Percentiles rank a stretch among this genome's conserved stretches.
phyloP scores from a whole-genome alignment of 306 rosid genomes.

The Gastrolobium bilobum region DNA sequence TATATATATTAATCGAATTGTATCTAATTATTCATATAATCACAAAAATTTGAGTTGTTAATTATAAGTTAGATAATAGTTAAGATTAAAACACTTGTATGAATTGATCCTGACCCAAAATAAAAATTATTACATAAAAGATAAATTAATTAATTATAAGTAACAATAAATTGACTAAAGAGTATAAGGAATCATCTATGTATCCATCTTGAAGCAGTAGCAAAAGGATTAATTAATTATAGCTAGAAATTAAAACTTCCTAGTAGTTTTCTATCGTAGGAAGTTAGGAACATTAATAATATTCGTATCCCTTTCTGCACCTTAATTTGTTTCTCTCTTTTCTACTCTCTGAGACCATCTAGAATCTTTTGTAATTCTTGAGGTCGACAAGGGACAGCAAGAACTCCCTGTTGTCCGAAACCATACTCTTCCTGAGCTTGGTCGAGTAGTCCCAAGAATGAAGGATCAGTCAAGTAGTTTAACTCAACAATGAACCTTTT shows the following conservation, averaged over 20 bases:
- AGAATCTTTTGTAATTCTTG: conserved; percentile 60
- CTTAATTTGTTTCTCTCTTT: too few relatives aligned
- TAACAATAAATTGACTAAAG: neutral
- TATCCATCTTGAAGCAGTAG: conserved; percentile 3
- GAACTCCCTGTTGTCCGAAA: conserved; percentile 66
- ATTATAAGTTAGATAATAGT: too few relatives aligned
- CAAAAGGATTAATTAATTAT: neutral
- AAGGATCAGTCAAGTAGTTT: conserved; percentile 57
- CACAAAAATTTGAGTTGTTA: too few relatives aligned
- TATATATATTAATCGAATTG: too few relatives aligned
- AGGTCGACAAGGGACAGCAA: conserved; percentile 61
- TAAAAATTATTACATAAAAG: too few relatives aligned
- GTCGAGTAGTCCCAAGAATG: conserved; percentile 61
- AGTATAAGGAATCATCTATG: neutral
- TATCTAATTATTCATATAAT: too few relatives aligned
- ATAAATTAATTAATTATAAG: neutral
- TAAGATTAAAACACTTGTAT: too few relatives aligned
- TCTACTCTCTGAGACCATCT: conserved; percentile 38
- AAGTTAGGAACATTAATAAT: neutral
- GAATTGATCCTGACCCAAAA: too few relatives aligned
- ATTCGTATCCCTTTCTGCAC: too few relatives aligned
- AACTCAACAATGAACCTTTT: conserved; percentile 60
- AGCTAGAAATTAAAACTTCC: neutral
- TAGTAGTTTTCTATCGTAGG: neutral
- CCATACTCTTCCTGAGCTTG: conserved; percentile 50